Conservation (phyloP, 2,329 filamentous ascomycete genomes). For the Hypoxylon sp. region DNA sequence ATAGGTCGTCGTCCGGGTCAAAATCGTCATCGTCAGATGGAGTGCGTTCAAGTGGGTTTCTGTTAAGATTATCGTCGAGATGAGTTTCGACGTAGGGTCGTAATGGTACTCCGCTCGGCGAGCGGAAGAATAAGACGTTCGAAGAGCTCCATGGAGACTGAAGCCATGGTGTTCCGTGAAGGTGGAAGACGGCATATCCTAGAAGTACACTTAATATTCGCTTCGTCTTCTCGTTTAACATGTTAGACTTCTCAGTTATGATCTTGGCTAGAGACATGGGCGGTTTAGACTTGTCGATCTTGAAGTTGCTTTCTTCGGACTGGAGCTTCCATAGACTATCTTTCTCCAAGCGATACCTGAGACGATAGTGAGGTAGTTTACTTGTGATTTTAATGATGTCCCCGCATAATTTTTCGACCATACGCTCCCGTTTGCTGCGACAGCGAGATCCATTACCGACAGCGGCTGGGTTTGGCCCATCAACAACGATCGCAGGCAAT, state of each 20-base stretch:
- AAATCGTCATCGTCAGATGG: constrained; percentile 13
- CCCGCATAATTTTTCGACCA: constrained; percentile 5
- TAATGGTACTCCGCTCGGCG: constrained; percentile 4
- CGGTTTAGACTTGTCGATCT: constrained; percentile 16
- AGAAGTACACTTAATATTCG: constrained; percentile 26
- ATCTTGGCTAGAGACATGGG: constrained; percentile 10
- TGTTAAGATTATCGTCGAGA: background rate
- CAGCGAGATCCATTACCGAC: background rate
- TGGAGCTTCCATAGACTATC: constrained; percentile 14
- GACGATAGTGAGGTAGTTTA: constrained; percentile 8
- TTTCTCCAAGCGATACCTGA: constrained; percentile 8
- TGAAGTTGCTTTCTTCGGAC: constrained; percentile 17
- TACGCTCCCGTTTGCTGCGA: constrained; percentile 3
- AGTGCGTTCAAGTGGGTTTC: background rate
- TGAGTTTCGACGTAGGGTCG: constrained; percentile 6
- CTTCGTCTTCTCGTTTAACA: constrained; percentile 27
- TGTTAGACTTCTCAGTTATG: constrained; percentile 3
- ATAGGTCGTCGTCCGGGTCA: constrained; percentile 6
- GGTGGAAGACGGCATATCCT: constrained; percentile 23
- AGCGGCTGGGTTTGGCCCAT: background rate
- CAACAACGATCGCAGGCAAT: background rate
- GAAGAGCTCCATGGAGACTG: constrained; percentile 26
- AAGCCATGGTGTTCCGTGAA: constrained; percentile 30
- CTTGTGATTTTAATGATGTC: constrained; percentile 10
- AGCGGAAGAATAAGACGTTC: constrained; percentile 22